These are phyloP conservation scores for Aspergillus sp. DNA, from an alignment of 2,329 filamentous ascomycete species.

Conservation along the genomic window DNA sequence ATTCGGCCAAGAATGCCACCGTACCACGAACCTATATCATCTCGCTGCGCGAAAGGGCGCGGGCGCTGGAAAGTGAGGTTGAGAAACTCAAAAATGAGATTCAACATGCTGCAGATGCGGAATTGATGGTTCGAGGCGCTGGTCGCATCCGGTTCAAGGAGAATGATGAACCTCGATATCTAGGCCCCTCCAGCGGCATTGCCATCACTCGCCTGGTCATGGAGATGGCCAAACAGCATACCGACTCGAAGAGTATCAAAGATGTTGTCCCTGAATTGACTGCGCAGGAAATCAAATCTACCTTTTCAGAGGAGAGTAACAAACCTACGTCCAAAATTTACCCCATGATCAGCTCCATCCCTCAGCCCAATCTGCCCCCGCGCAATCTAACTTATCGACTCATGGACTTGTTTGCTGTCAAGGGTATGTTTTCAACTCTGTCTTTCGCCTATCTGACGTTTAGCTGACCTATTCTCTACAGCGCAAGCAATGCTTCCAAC, in stretches of 20 bases:
- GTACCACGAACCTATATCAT: slow-evolving; percentile 91
- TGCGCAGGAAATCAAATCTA: slow-evolving; percentile 60
- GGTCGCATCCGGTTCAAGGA: slow-evolving; percentile 79
- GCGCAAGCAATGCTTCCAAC: slow-evolving; percentile 84
- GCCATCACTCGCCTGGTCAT: slow-evolving; percentile 92
- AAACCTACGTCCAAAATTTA: slow-evolving; percentile 74
- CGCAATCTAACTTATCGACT: slow-evolving; percentile 68
- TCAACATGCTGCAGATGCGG: slow-evolving; percentile 61
- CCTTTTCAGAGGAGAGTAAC: slow-evolving; percentile 58
- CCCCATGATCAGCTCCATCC: slow-evolving; percentile 78
- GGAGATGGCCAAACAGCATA: slow-evolving; percentile 92
- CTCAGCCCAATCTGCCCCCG: slow-evolving; percentile 68
- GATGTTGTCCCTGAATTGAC: slow-evolving; percentile 77
- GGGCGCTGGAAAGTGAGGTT: slow-evolving; percentile 73
- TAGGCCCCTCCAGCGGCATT: slow-evolving; percentile 91
- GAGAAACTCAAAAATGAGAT: slow-evolving; percentile 72
- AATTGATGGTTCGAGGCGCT: slow-evolving; percentile 79
- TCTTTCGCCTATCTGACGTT: not conserved
- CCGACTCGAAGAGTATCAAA: slow-evolving; percentile 81
- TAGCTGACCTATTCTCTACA: slow-evolving; percentile 33
- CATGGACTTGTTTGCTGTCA: slow-evolving; percentile 76
- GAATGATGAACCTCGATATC: slow-evolving; percentile 79
- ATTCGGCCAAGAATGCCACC: slow-evolving; percentile 76
- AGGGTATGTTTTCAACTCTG: slow-evolving; percentile 50
- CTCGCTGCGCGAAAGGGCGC: slow-evolving; percentile 79